These are phyloP conservation scores for Withania somnifera DNA, from an alignment of 305 asterid genomes.

Conservation along the genomic window DNA sequence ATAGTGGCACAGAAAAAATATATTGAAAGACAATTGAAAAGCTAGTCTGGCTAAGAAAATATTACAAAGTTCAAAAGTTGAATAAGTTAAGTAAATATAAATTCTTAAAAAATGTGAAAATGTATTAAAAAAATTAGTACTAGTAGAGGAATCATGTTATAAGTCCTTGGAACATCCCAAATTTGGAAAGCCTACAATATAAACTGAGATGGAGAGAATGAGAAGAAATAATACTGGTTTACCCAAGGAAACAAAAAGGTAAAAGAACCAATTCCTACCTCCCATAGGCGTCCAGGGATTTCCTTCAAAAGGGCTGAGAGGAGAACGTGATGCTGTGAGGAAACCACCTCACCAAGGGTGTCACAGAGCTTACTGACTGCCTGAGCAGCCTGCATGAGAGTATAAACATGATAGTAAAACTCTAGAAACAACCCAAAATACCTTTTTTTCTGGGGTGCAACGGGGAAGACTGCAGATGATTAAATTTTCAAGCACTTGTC, in stretches of 20 bases:
- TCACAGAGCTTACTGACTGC: constrained; percentile 80
- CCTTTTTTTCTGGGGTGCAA: background rate
- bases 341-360: constrained; percentile 73
- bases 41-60: background rate
- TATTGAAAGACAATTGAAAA: background rate
- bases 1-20: background rate
- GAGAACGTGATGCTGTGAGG: constrained; percentile 63
- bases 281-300: constrained; percentile 96
- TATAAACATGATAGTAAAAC: constrained; percentile 1
- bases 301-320: constrained; percentile 81
- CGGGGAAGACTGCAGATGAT: background rate
- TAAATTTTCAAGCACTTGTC: background rate
- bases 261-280: constrained; percentile 34
- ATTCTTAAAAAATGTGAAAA: background rate
- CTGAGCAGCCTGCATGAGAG: constrained; percentile 63
- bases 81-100: background rate
- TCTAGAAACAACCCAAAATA: constrained; percentile 8
- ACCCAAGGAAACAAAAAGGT: background rate
- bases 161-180: background rate
- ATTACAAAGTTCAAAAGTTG: background rate
- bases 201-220: background rate
- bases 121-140: background rate
- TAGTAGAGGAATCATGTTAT: background rate
- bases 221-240: background rate
- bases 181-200: background rate